Evolutionary conservation across 148 eudicot species (phyloP).

Genomic region (Oxyria digyna): DNA sequence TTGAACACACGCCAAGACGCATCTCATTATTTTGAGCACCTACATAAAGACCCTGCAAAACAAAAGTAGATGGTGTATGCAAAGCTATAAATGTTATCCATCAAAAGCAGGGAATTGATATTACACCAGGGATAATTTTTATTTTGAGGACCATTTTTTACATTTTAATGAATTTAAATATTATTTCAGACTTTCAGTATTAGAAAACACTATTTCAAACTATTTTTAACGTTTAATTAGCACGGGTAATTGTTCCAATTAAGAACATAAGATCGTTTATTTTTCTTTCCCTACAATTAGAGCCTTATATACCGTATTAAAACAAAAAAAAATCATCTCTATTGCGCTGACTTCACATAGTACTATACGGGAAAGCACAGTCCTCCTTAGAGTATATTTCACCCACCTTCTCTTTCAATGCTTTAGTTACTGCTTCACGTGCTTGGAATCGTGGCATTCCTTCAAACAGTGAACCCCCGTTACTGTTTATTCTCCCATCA

Average conservation of each 20-base stretch:
- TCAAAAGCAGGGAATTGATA: background rate
- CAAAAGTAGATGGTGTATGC: background rate
- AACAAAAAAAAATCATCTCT: background rate
- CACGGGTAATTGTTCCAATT: background rate
- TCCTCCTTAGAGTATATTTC: background rate
- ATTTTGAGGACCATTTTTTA: background rate
- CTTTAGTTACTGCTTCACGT: slow-evolving; percentile 57
- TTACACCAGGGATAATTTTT: background rate
- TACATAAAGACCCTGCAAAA: slow-evolving; percentile 69
- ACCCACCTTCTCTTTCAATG: slow-evolving; percentile 59
- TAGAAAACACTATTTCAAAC: background rate
- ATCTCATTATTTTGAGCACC: slow-evolving; percentile 69
- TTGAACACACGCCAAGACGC: slow-evolving; percentile 88
- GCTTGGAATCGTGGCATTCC: slow-evolving; percentile 82
- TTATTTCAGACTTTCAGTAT: too few relatives aligned
- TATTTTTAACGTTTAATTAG: background rate
- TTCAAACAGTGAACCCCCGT: slow-evolving; percentile 57
- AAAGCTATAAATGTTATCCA: background rate
- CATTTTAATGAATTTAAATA: background rate
- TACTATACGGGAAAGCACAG: background rate
- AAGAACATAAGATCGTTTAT: background rate
- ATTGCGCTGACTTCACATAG: background rate
- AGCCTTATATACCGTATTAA: background rate
- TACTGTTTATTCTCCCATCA: slow-evolving; percentile 83
- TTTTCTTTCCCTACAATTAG: background rate